Conservation (phyloP, 768 basidiomycete genomes). For the Nidula microcarpa region DNA sequence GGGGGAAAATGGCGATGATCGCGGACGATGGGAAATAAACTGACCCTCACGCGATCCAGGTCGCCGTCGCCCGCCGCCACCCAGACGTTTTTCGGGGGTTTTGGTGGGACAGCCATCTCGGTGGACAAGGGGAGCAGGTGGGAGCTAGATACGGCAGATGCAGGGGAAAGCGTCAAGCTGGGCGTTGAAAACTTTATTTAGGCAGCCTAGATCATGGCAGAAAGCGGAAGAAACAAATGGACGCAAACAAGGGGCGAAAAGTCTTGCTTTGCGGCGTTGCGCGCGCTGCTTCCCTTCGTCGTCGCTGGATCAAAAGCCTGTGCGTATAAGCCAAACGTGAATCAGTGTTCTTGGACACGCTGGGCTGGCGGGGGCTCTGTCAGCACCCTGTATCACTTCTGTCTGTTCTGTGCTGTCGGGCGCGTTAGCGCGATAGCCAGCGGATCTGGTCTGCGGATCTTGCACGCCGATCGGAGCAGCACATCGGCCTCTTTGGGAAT, state of each 20-base stretch:
- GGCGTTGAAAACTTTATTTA: neutral
- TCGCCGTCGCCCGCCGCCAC: conserved; percentile 92
- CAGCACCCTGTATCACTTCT: too few species aligned
- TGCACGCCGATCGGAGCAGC: conserved; percentile 4
- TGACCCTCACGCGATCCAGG: conserved; percentile 67
- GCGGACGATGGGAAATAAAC: conserved; percentile 10
- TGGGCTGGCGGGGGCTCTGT: neutral
- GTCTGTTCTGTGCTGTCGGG: neutral
- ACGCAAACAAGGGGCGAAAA: neutral
- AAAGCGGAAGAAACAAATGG: neutral
- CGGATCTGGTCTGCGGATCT: conserved; percentile 18
- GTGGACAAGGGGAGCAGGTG: neutral
- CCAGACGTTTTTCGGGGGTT: conserved; percentile 75
- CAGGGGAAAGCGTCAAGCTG: conserved; percentile 6
- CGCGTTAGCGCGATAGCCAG: neutral
- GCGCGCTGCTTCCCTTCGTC: neutral
- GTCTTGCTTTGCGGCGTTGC: neutral
- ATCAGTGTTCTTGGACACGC: neutral
- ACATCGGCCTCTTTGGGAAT: conserved; percentile 14
- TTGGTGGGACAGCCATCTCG: conserved; percentile 12
- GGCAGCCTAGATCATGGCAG: neutral
- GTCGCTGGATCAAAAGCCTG: too few species aligned
- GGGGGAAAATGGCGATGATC: conserved; percentile 3
- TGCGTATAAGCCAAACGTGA: neutral
- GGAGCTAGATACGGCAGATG: conserved; percentile 6